Base-by-base conservation (phyloP, 2,329 filamentous ascomycete genomes). In the Sporothrix pseudoabietina region DNA sequence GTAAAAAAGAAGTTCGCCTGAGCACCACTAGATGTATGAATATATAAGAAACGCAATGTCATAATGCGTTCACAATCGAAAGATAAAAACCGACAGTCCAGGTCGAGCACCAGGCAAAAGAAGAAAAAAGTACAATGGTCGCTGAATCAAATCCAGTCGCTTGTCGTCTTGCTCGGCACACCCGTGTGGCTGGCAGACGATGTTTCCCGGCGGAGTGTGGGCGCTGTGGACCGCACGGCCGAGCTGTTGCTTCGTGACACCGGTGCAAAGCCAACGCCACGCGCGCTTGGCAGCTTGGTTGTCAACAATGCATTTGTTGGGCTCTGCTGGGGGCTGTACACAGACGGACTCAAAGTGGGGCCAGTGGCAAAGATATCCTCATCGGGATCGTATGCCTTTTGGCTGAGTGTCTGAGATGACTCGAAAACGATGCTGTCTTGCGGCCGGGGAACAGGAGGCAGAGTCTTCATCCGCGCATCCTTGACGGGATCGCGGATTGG, bases 311-410 rank as follows among this genome's bases (percentile, higher is more conserved):
- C 26, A 73, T 79, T 82, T 10, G 78, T 80, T 10, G 74, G 76
- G 71, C 80, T 83, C 30, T 81, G 78, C 52, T 69, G 69, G 0
- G 86, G 85, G 72, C 81, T 83, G 78, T 89, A 89, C 4, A 89
- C 85, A 1, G 83, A 82, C 2, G 88, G 85, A 73, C 83, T 87
- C 2, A 89, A 81, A 1, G 82, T 85, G 30, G 81, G 79, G 8
- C 54, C 55, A 22, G 22, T 66, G 44, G 39, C 65, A 69, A 74
- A 63, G 14, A 71, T 69, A 61, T 71, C 65, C 3, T 73, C 72
- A 10, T 73, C 73, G 3, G 35, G 22, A 19, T 57, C 35, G 59
- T 72, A 82, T 77, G 14, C 80, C 78, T 3, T 80, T 78, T 4
- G 78, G 75, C 19, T 78, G 54, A 26, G 3, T 4, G 52, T 10